Conservation (phyloP, 176 grass and related monocot genomes). For the Bromus sterilis region DNA sequence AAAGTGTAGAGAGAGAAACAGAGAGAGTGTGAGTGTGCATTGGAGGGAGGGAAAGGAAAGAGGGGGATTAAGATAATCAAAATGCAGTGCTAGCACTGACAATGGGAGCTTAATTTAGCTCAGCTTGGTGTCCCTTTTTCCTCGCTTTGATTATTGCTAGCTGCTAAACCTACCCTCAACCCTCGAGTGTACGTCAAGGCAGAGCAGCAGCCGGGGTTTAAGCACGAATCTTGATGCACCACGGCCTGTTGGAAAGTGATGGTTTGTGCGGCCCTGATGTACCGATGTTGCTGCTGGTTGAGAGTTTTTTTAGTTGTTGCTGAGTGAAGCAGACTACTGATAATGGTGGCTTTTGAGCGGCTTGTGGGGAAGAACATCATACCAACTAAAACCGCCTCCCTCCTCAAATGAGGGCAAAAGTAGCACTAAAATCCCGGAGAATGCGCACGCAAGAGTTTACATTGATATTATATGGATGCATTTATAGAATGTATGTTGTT, state of each 20-base stretch:
- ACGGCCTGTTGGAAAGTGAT: background rate
- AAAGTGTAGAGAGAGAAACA: background rate
- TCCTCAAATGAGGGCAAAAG: background rate
- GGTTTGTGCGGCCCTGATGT: background rate
- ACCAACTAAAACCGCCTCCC: background rate
- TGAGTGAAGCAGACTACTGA: background rate
- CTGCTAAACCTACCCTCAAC: background rate
- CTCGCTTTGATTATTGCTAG: background rate
- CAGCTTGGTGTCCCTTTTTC: background rate
- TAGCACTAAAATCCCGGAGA: background rate
- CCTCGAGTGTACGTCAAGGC: background rate
- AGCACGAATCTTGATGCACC: background rate
- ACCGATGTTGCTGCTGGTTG: background rate
- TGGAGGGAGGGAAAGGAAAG: constrained; percentile 18
- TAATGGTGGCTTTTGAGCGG: background rate
- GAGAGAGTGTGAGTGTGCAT: background rate
- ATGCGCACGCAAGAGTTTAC: background rate
- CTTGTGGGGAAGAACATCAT: background rate
- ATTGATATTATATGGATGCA: background rate
- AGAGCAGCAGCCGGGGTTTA: background rate
- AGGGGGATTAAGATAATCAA: background rate
- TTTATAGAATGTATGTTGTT: background rate
- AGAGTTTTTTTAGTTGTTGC: background rate
- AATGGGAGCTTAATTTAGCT: background rate
- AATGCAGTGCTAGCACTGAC: constrained; percentile 27